phyloP scores from a whole-genome alignment of 2,329 filamentous ascomycete genomes.

The Byssothecium circinans region DNA sequence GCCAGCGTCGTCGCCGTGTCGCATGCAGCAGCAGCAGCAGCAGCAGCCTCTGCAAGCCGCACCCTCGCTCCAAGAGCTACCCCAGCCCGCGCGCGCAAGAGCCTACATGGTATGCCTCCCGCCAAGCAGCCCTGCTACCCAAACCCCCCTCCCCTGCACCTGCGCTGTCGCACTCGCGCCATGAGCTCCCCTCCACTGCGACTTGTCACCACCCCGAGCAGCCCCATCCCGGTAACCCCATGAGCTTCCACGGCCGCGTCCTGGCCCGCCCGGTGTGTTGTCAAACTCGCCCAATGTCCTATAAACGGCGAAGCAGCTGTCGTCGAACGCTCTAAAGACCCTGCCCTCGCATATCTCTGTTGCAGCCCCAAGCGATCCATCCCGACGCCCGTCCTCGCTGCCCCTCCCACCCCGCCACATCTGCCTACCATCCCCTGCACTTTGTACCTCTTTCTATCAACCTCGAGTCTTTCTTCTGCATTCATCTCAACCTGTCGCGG shows the following conservation, averaged over 20 bases:
- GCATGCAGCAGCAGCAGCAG: constrained; percentile 44
- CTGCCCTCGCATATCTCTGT: constrained; percentile 40
- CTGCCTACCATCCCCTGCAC: constrained; percentile 7
- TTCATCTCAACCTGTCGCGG: constrained; percentile 6
- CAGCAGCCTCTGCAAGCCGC: constrained; percentile 44
- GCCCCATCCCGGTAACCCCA: constrained; percentile 36
- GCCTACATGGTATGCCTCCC: constrained; percentile 48
- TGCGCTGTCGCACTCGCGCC: constrained; percentile 28
- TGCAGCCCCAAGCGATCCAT: constrained; percentile 26
- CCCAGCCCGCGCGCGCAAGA: constrained; percentile 39
- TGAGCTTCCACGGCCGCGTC: constrained; percentile 31
- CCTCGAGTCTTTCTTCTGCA: constrained; percentile 8
- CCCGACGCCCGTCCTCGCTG: constrained; percentile 9
- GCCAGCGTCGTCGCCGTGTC: constrained; percentile 39
- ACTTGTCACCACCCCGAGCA: constrained; percentile 33
- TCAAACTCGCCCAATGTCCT: constrained; percentile 31
- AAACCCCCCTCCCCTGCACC: constrained; percentile 20
- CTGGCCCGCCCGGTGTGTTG: constrained; percentile 36
- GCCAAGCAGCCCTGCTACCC: constrained; percentile 42
- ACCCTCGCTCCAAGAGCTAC: constrained; percentile 33
- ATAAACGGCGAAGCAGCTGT: constrained; percentile 37
- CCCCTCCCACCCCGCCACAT: neutral
- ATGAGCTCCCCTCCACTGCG: constrained; percentile 18
- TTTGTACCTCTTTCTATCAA: constrained; percentile 17
- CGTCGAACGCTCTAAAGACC: constrained; percentile 34